Evolutionary conservation across 371 early-diverging fungal species (phyloP).

Genomic region (Zychaea mexicana): DNA sequence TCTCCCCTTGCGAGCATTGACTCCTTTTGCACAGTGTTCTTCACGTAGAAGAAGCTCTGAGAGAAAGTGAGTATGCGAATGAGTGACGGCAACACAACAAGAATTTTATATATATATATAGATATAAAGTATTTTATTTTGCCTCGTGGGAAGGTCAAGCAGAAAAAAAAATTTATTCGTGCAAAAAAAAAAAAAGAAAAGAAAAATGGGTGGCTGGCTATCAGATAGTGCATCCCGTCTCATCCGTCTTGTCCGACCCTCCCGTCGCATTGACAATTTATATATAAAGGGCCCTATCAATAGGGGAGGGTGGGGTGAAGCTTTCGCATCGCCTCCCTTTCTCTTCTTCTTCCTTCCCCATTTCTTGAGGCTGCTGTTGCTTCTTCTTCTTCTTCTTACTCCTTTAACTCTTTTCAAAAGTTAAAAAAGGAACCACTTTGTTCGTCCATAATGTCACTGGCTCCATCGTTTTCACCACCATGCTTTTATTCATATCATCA

Average conservation of each 20-base stretch:
- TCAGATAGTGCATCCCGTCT: conserved; percentile 1
- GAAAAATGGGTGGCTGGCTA: neutral
- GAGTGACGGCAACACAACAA: too few relatives aligned
- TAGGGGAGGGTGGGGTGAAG: too few relatives aligned
- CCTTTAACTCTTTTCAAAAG: neutral
- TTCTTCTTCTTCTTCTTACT: conserved; percentile 3
- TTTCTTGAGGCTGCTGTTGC: neutral
- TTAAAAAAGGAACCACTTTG: neutral
- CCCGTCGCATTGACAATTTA: neutral
- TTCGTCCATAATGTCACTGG: conserved; percentile 7
- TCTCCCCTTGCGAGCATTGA: too few relatives aligned
- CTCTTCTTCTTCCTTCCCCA: neutral
- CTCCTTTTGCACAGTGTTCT: too few relatives aligned
- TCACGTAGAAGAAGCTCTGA: too few relatives aligned
- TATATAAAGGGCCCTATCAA: neutral
- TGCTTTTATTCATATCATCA: conserved; percentile 8
- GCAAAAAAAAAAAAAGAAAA: neutral
- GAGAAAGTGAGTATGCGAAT: too few relatives aligned
- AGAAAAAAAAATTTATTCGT: neutral
- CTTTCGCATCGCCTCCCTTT: too few relatives aligned
- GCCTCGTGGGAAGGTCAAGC: conserved; percentile 1
- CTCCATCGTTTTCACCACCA: conserved; percentile 14
- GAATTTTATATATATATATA: too few relatives aligned
- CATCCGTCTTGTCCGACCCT: neutral
- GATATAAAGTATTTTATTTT: neutral